phyloP scores from a whole-genome alignment of 2,329 filamentous ascomycete genomes.

The Ophiostoma tasmaniense region DNA sequence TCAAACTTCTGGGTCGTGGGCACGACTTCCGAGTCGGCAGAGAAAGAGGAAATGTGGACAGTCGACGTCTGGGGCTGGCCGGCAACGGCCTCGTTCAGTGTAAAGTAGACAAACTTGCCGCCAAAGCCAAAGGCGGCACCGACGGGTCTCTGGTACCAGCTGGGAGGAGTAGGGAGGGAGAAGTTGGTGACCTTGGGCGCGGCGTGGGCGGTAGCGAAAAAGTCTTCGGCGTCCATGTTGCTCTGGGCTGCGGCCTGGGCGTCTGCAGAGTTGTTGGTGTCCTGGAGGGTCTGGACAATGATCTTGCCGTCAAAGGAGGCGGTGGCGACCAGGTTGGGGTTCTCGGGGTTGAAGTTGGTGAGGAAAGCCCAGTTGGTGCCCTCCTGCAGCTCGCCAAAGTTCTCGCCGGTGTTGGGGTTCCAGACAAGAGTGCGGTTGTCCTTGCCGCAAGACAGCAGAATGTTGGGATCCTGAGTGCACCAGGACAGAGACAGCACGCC shows the following conservation, averaged over 20 bases:
- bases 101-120: slow-evolving; percentile 77
- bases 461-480: slow-evolving; percentile 83
- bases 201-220: slow-evolving; percentile 87
- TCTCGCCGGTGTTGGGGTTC: slow-evolving; percentile 87
- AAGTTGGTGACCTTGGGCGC: slow-evolving; percentile 88
- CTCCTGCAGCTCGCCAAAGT: slow-evolving; percentile 86
- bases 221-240: slow-evolving; percentile 81
- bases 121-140: slow-evolving; percentile 93
- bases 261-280: slow-evolving; percentile 67
- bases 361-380: slow-evolving; percentile 99
- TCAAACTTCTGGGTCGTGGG: slow-evolving; percentile 81
- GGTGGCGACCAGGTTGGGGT: slow-evolving; percentile 85
- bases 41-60: slow-evolving; percentile 78
- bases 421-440: slow-evolving; percentile 93
- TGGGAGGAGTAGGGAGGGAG: slow-evolving; percentile 74
- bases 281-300: slow-evolving; percentile 85
- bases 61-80: slow-evolving; percentile 64
- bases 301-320: slow-evolving; percentile 98
- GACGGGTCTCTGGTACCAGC: slow-evolving; percentile 78
- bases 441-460: slow-evolving; percentile 89
- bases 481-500: slow-evolving; percentile 90
- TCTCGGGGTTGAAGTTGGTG: slow-evolving; percentile 86
- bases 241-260: slow-evolving; percentile 58
- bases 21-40: slow-evolving; percentile 78
- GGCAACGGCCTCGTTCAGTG: slow-evolving; percentile 46